phyloP scores from a whole-genome alignment of 2,329 filamentous ascomycete genomes.

The Penicillium freii region DNA sequence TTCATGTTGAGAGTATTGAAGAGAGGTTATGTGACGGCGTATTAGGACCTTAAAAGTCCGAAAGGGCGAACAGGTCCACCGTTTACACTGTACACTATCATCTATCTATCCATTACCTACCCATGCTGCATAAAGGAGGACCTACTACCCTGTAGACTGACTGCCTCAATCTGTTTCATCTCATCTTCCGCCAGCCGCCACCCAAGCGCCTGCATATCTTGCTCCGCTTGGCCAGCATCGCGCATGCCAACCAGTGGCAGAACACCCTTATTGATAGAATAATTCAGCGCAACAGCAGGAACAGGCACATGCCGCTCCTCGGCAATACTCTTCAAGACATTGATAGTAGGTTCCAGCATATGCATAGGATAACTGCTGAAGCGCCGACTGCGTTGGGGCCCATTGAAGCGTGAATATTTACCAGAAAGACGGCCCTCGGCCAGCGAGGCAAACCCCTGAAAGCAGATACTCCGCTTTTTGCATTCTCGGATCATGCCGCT shows the following conservation, averaged over 20 bases:
- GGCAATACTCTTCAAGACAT: slow-evolving; percentile 38
- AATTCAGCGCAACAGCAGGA: slow-evolving; percentile 47
- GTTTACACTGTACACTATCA: not conserved
- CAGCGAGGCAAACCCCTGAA: slow-evolving; percentile 45
- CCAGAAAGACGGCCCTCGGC: slow-evolving; percentile 43
- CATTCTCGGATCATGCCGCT: slow-evolving; percentile 43
- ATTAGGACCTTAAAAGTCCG: too few relatives aligned
- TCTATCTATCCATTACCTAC: slow-evolving; percentile 15
- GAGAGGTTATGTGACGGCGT: too few relatives aligned
- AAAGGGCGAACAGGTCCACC: not conserved
- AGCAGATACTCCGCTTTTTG: slow-evolving; percentile 42
- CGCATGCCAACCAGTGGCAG: slow-evolving; percentile 45
- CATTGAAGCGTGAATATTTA: slow-evolving; percentile 42
- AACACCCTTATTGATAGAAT: slow-evolving; percentile 46
- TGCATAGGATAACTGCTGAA: slow-evolving; percentile 48
- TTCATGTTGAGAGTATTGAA: too few relatives aligned
- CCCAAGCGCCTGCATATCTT: slow-evolving; percentile 41
- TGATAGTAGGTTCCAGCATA: slow-evolving; percentile 41
- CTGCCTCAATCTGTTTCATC: slow-evolving; percentile 42
- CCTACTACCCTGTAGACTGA: slow-evolving; percentile 43
- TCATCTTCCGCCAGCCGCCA: slow-evolving; percentile 46
- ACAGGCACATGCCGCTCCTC: slow-evolving; percentile 34
- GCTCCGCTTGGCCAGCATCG: slow-evolving; percentile 42
- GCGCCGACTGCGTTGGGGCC: slow-evolving; percentile 37
- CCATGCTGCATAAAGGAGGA: slow-evolving; percentile 47